phyloP scores from a whole-genome alignment of 306 rosid genomes.

The Trifolium subterraneum region DNA sequence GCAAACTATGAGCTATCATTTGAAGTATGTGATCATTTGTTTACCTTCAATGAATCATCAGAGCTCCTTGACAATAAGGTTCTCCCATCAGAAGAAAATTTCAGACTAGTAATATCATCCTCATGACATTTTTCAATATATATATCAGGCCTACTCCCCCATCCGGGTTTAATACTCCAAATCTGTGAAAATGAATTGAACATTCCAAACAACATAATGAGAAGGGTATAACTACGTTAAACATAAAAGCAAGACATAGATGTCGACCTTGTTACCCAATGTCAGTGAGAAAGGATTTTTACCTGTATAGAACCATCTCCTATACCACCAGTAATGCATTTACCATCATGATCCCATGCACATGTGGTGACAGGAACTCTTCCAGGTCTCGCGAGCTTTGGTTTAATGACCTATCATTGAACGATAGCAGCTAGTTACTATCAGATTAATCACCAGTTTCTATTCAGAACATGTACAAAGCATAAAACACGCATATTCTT shows the following conservation, averaged over 20 bases:
- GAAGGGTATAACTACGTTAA: conserved; percentile 16
- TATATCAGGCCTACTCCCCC: conserved; percentile 97
- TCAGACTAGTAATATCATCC: conserved; percentile 76
- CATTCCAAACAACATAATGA: conserved; percentile 37
- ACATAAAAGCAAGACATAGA: conserved; percentile 17
- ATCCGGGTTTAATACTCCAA: conserved; percentile 92
- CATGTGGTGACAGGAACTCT: conserved; percentile 94
- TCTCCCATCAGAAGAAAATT: conserved; percentile 82
- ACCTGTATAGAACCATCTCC: conserved; percentile 99
- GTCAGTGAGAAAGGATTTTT: conserved; percentile 21
- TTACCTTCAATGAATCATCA: conserved; percentile 88
- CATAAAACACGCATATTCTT: conserved; percentile 3
- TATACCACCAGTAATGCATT: conserved; percentile 87
- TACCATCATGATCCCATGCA: conserved; percentile 88
- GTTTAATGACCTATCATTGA: conserved; percentile 82
- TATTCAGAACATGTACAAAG: conserved; percentile 5
- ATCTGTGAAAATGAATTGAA: conserved; percentile 53
- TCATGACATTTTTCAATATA: conserved; percentile 69
- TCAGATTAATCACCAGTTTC: conserved; percentile 18
- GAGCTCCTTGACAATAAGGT: conserved; percentile 80
- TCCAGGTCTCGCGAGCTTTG: conserved; percentile 89
- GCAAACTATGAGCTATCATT: conserved; percentile 8
- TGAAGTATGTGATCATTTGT: conserved; percentile 16
- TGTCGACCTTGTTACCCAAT: conserved; percentile 12
- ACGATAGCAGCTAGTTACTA: conserved; percentile 14